These are phyloP conservation scores for Scolecobasidium constrictum DNA, from an alignment of 2,329 filamentous ascomycete genomes.

Conservation along the genomic window DNA sequence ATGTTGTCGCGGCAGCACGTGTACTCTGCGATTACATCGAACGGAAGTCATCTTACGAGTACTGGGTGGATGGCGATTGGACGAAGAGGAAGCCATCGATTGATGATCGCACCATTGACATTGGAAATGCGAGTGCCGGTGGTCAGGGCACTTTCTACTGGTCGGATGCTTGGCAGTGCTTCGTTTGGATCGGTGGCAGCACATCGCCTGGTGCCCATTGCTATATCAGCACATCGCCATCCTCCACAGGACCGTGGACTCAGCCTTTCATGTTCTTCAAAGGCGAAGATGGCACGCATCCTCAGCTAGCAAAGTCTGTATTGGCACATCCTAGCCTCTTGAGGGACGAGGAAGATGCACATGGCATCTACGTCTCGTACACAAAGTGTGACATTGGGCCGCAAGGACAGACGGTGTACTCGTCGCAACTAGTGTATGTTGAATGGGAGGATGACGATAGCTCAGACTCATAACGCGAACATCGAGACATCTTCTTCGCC, in stretches of 20 bases:
- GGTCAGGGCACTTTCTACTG: neutral
- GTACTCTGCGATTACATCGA: neutral
- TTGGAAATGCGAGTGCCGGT: neutral
- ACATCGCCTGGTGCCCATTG: neutral
- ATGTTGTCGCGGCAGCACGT: neutral
- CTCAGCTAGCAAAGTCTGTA: neutral
- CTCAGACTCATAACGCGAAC: neutral
- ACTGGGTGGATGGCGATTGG: neutral
- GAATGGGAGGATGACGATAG: neutral
- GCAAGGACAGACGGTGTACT: neutral
- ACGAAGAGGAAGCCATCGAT: neutral
- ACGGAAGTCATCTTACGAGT: neutral
- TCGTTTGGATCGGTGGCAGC: neutral
- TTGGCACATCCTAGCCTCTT: neutral
- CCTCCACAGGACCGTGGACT: neutral
- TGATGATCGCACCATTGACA: neutral
- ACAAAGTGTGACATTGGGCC: neutral
- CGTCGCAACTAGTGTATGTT: neutral
- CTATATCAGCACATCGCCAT: neutral
- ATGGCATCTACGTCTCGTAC: neutral
- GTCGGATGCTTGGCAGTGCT: neutral
- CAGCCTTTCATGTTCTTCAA: neutral
- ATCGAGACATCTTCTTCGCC: too few species aligned
- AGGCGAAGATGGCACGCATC: neutral
- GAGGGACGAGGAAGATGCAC: neutral